phyloP scores from a whole-genome alignment of 164 flowering plant species.

The Buxus sempervirens region DNA sequence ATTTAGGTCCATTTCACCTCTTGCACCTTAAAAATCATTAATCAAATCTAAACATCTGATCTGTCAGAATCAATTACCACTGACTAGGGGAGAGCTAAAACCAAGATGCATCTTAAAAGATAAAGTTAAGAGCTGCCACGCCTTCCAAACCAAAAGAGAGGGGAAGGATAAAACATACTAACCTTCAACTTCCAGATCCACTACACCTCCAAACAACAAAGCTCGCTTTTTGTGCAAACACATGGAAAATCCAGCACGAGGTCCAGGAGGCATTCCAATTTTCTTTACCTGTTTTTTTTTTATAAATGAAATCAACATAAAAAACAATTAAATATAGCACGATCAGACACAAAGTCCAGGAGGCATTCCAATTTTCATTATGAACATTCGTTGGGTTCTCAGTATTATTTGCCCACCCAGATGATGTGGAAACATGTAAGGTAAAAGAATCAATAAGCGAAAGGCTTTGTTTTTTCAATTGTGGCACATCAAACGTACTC shows the following conservation, averaged over 20 bases:
- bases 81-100: not conserved
- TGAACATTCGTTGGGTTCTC: not conserved
- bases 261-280: constrained; percentile 97
- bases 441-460: too few species aligned
- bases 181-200: constrained; percentile 97
- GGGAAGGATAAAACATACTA: constrained; percentile 4
- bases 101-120: not conserved
- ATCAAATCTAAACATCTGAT: not conserved
- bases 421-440: too few species aligned
- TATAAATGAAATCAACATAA: not conserved
- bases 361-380: not conserved
- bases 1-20: not conserved
- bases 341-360: too few species aligned
- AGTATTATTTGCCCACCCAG: too few species aligned
- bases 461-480: too few species aligned
- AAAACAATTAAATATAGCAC: not conserved
- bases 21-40: not conserved
- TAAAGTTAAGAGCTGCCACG: not conserved
- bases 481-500: too few species aligned
- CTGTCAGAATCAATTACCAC: not conserved
- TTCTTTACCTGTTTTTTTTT: constrained; percentile 73
- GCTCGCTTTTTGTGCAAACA: constrained; percentile 94
- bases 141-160: not conserved
- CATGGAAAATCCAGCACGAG: constrained; percentile 98
- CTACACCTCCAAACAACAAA: constrained; percentile 95